Conservation (phyloP, 2,329 filamentous ascomycete genomes). For the Pseudovirgaria hyperparasitica region DNA sequence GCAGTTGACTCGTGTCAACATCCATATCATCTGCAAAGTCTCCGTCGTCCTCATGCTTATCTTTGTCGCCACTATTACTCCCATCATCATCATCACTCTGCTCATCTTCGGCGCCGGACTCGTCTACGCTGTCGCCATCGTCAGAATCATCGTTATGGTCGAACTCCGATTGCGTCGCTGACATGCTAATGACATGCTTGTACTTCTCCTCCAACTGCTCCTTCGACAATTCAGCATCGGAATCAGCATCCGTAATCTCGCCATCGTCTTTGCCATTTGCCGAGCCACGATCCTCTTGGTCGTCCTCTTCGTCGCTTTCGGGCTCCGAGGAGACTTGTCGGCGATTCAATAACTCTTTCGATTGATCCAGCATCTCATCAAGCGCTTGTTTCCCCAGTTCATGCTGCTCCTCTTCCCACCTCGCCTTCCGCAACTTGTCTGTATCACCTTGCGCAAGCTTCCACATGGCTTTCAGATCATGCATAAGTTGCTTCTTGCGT, state of each 20-base stretch:
- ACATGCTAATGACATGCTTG: not conserved
- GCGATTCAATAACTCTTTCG: conserved; percentile 33
- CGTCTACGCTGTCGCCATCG: conserved; percentile 29
- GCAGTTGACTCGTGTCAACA: conserved; percentile 42
- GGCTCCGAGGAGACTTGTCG: conserved; percentile 25
- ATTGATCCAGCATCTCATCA: conserved; percentile 61
- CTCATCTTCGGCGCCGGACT: conserved; percentile 24
- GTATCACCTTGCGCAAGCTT: conserved; percentile 45
- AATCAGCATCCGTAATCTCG: conserved; percentile 2
- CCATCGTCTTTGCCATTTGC: not conserved
- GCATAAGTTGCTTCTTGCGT: conserved; percentile 61
- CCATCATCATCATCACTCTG: conserved; percentile 40
- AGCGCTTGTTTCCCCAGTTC: conserved; percentile 47
- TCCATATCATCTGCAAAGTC: conserved; percentile 25
- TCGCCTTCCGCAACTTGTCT: conserved; percentile 40
- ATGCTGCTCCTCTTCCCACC: conserved; percentile 50
- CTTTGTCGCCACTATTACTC: conserved; percentile 43
- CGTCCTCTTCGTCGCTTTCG: conserved; percentile 26
- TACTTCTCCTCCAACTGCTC: not conserved
- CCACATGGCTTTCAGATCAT: conserved; percentile 50
- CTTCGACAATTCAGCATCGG: conserved; percentile 1
- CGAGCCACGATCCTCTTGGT: conserved; percentile 28
- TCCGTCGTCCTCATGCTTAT: conserved; percentile 32
- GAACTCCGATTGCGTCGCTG: not conserved
- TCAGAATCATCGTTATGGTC: conserved; percentile 16